Conservation (phyloP, 805 yeast species). For the Starmerella scarabaei region DNA sequence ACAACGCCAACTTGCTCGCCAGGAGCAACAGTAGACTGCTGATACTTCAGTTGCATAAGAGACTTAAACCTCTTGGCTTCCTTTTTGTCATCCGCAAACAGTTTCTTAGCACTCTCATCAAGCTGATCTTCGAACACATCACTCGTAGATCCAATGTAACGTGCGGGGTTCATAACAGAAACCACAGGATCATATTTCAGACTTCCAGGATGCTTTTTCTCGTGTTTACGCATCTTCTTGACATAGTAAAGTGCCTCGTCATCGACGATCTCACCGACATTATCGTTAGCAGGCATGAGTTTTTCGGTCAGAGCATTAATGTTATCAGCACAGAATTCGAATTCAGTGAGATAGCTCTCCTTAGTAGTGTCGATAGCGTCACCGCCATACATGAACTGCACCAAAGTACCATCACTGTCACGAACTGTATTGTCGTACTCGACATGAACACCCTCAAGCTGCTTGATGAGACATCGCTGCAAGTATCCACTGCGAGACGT, state of each 20-base stretch:
- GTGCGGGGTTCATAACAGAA: slow-evolving; percentile 74
- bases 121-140: slow-evolving; percentile 74
- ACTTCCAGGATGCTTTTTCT: slow-evolving; percentile 40
- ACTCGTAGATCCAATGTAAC: slow-evolving; percentile 83
- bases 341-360: slow-evolving; percentile 87
- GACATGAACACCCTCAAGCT: slow-evolving; percentile 91
- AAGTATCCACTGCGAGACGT: slow-evolving; percentile 96
- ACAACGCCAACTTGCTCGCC: slow-evolving; percentile 98
- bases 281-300: slow-evolving; percentile 67
- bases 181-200: slow-evolving; percentile 77
- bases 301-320: slow-evolving; percentile 73
- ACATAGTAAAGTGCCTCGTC: slow-evolving; percentile 67
- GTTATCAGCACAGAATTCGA: slow-evolving; percentile 84
- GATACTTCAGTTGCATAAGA: slow-evolving; percentile 94
- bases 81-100: slow-evolving; percentile 39
- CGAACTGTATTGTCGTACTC: slow-evolving; percentile 91
- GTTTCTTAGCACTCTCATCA: slow-evolving; percentile 50
- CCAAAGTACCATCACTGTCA: slow-evolving; percentile 84
- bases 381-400: slow-evolving; percentile 96
- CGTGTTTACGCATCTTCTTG: slow-evolving; percentile 65
- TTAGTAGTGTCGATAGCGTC: slow-evolving; percentile 89
- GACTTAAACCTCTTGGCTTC: slow-evolving; percentile 72
- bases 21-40: slow-evolving; percentile 88
- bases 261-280: slow-evolving; percentile 54
- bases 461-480: slow-evolving; percentile 96